A percentile compares a stretch with the other conserved stretches of the same genome.
These are phyloP conservation scores for Helichrysum umbraculigerum DNA, from an alignment of 129 eudicot species.

Conservation along the genomic window DNA sequence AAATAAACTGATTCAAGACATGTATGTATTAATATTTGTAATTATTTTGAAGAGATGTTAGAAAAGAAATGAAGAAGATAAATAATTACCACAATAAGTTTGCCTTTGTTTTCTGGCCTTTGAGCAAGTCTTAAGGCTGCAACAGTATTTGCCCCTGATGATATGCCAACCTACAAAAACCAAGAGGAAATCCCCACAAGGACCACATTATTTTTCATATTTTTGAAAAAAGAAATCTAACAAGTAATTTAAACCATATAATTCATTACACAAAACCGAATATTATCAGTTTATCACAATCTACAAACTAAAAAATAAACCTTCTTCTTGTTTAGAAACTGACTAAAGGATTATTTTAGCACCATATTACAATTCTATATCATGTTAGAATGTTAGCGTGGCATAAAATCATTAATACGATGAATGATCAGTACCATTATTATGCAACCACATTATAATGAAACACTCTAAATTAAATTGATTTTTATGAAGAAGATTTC, in stretches of 20 bases:
- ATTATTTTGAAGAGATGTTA: neutral
- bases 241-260: neutral
- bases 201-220: neutral
- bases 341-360: neutral
- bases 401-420: too few relatives aligned
- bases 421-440: too few relatives aligned
- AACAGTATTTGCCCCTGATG: constrained; percentile 97
- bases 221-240: neutral
- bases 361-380: too few relatives aligned
- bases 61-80: neutral
- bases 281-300: neutral
- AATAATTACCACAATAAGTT: constrained; percentile 88
- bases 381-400: too few relatives aligned
- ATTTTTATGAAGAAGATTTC: too few relatives aligned
- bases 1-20: neutral
- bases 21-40: neutral
- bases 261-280: neutral
- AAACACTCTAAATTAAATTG: too few relatives aligned
- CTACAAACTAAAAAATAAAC: neutral
- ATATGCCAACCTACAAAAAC: constrained; percentile 76
- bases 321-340: neutral
- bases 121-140: constrained; percentile 86
- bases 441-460: too few relatives aligned
- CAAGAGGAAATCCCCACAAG: neutral
- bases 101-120: constrained; percentile 97